Percentiles rank a stretch among this genome's conserved stretches.
Evolutionary conservation across 1,139 yeast genomes (phyloP).

Genomic region (Magnusiomyces ingens): DNA sequence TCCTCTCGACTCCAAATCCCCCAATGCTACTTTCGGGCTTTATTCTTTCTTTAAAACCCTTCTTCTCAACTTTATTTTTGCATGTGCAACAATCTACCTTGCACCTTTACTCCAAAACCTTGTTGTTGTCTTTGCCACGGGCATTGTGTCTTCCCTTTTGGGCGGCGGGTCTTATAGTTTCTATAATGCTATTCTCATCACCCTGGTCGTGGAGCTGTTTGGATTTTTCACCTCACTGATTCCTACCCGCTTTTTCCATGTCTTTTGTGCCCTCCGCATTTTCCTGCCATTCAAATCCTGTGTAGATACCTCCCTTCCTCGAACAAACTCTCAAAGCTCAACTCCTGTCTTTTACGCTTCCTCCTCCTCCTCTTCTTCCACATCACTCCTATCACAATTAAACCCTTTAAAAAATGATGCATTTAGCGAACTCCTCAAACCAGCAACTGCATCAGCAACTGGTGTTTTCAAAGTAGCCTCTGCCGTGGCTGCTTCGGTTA

Average conservation of each 20-base stretch:
- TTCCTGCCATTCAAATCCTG: not conserved
- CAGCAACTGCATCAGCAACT: not conserved
- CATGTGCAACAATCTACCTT: constrained; percentile 24
- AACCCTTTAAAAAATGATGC: not conserved
- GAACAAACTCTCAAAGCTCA: not conserved
- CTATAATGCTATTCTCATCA: constrained; percentile 31
- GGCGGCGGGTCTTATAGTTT: constrained; percentile 31
- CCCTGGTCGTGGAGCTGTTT: constrained; percentile 26
- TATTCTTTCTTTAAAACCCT: constrained; percentile 17
- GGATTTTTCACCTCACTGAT: constrained; percentile 16
- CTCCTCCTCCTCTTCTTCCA: not conserved
- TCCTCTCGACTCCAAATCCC: constrained; percentile 14
- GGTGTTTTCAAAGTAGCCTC: not conserved
- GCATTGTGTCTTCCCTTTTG: constrained; percentile 32
- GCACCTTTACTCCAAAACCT: constrained; percentile 24
- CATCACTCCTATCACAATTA: not conserved
- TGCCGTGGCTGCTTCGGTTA: too few species aligned
- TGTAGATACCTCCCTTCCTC: not conserved
- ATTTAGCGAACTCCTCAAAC: not conserved
- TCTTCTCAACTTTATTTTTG: constrained; percentile 21
- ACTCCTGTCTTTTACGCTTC: not conserved
- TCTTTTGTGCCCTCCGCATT: not conserved
- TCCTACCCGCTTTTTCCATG: not conserved
- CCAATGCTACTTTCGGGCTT: constrained; percentile 8
- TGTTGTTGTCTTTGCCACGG: constrained; percentile 31